Conservation (phyloP, 352 stramenopile genomes). For the Pythium volutum region DNA sequence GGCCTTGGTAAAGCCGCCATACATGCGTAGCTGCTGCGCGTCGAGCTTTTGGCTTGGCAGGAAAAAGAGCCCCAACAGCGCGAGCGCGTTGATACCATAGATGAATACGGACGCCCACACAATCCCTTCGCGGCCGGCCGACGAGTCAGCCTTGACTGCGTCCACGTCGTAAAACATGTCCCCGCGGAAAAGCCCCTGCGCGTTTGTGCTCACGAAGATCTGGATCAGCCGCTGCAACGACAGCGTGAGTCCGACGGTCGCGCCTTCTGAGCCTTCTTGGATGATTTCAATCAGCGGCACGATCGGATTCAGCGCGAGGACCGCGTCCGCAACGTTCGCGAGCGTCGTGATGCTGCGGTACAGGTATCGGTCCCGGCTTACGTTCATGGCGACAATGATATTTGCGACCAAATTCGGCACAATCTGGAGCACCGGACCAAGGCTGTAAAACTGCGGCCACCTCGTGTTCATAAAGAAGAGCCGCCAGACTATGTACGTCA, state of each 20-base stretch:
- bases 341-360: conserved; percentile 31
- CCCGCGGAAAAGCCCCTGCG: conserved; percentile 39
- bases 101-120: conserved; percentile 44
- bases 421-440: conserved; percentile 30
- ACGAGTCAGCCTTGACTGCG: conserved; percentile 21
- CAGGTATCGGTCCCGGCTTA: conserved; percentile 24
- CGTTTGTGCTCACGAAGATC: conserved; percentile 54
- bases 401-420: conserved; percentile 25
- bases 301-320: conserved; percentile 43
- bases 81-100: conserved; percentile 48
- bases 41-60: conserved; percentile 37
- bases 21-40: conserved; percentile 35
- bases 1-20: conserved; percentile 32
- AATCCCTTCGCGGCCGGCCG: conserved; percentile 34
- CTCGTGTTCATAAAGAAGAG: conserved; percentile 35
- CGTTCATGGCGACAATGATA: conserved; percentile 7
- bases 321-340: conserved; percentile 47
- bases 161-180: conserved; percentile 38
- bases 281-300: conserved; percentile 67
- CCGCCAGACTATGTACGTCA: conserved; percentile 35
- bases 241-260: conserved; percentile 54
- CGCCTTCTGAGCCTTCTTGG: conserved; percentile 58
- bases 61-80: conserved; percentile 41
- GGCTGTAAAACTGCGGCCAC: conserved; percentile 32
- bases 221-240: conserved; percentile 50